These are phyloP conservation scores for Lactarius akahatsu DNA, from an alignment of 768 basidiomycete species.

Conservation along the genomic window DNA sequence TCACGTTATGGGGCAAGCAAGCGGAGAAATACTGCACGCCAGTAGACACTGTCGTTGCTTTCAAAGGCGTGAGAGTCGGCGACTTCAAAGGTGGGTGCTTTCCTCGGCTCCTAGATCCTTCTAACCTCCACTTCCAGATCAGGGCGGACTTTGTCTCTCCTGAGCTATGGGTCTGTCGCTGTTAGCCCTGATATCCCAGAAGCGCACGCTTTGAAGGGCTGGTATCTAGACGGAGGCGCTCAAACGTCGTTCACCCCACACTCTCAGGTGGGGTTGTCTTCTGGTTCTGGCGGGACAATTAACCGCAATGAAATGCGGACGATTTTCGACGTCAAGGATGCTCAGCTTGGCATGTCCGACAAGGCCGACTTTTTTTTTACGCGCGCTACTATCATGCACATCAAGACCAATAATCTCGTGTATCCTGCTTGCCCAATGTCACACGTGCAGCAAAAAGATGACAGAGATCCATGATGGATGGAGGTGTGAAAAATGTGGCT, in stretches of 20 bases:
- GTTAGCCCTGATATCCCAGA: conserved; percentile 89
- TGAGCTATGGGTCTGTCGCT: conserved; percentile 76
- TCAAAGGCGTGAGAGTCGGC: conserved; percentile 91
- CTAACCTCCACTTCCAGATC: conserved; percentile 8
- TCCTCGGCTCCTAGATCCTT: conserved; percentile 19
- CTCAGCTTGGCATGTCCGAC: conserved; percentile 71
- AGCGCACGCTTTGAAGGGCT: conserved; percentile 82
- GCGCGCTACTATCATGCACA: conserved; percentile 83
- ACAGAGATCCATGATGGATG: conserved; percentile 63
- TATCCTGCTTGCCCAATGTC: conserved; percentile 84
- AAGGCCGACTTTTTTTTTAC: conserved; percentile 80
- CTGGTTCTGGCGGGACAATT: conserved; percentile 45
- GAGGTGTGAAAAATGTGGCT: conserved; percentile 92
- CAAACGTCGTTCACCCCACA: conserved; percentile 70
- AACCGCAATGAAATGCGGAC: conserved; percentile 72
- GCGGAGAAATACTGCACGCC: conserved; percentile 72
- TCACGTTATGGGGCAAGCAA: conserved; percentile 96
- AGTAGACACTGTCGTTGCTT: conserved; percentile 74
- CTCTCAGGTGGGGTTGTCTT: conserved; percentile 45
- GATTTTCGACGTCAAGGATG: conserved; percentile 74
- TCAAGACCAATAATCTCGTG: conserved; percentile 75
- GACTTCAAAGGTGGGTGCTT: conserved; percentile 76
- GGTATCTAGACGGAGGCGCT: conserved; percentile 79
- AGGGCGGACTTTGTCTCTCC: conserved; percentile 86
- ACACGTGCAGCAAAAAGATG: conserved; percentile 87